Evolutionary conservation across 2,329 filamentous ascomycete species (phyloP), one percentile per base, ranked within the genome.

Genomic region (Ceratocystis colombiana): DNA sequence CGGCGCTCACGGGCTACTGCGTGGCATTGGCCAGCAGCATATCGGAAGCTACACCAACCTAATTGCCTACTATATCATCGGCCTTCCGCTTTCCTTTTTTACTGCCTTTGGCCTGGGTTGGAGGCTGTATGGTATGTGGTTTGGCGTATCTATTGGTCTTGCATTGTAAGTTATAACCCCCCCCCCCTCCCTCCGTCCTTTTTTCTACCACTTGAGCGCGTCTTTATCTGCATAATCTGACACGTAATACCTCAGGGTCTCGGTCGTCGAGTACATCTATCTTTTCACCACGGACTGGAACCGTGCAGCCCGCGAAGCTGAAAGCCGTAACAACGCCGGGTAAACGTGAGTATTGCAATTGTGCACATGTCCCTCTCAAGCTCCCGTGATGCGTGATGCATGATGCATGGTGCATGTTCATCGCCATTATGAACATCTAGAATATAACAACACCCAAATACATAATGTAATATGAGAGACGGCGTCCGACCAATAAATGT

Each of bases 21-120:
- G 94, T 53, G 93, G 93, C 12, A 83, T 97, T 17, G 94, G 94
- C 2, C 84, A 89, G 67, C 93, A 97, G 75, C 86, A 90, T 69
- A 86, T 97, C 66, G 93, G 93, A 12, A 92, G 93, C 0, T 96
- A 93, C 71, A 86, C 92, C 6, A 95, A 94, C 72, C 77, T 97
- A 1, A 84, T 90, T 62, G 87, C 87, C 25, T 96, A 96, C 77
- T 99, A 97, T 75, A 78, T 83, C 20, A 81, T 97, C 30, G 93
- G 90, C 0, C 80, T 97, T 75, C 93, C 94, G 0, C 84, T 96
- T 44, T 90, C 87, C 48, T 88, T 96, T 70, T 84, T 82, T 3
- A 84, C 88, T 0, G 88, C 86, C 0, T 96, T 97, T 74, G 87
- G 85, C 0, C 77, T 92, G 2, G 80, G 80, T 22, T 95, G 88